These are phyloP conservation scores for Phialophora chinensis DNA, from an alignment of 2,329 filamentous ascomycete genomes.

Conservation along the genomic window DNA sequence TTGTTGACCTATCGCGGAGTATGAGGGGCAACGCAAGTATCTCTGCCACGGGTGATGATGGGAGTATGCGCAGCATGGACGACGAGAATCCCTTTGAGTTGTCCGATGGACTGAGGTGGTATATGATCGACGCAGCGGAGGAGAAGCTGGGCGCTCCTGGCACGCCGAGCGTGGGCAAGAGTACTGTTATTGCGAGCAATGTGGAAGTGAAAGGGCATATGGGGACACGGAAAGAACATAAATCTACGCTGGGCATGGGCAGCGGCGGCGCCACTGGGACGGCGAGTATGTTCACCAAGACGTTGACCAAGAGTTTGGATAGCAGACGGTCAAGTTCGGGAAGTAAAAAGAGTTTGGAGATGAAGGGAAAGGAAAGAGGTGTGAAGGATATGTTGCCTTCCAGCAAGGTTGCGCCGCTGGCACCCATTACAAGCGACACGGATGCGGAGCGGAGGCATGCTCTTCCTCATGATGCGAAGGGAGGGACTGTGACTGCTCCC, in stretches of 20 bases:
- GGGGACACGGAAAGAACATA: conserved; percentile 40
- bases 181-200: conserved; percentile 84
- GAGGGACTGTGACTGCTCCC: background rate
- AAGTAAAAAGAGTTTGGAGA: conserved; percentile 71
- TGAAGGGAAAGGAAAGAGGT: conserved; percentile 29
- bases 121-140: conserved; percentile 89
- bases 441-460: conserved; percentile 42
- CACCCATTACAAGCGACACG: conserved; percentile 40
- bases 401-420: conserved; percentile 27
- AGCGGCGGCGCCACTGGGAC: conserved; percentile 41
- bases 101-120: conserved; percentile 94
- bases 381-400: conserved; percentile 27
- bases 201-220: conserved; percentile 79
- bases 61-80: conserved; percentile 63
- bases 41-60: conserved; percentile 54
- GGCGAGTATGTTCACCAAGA: conserved; percentile 71
- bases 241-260: conserved; percentile 32
- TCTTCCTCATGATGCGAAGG: conserved; percentile 5
- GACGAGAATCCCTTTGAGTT: conserved; percentile 98
- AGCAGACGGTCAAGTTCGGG: conserved; percentile 86
- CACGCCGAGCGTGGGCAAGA: conserved; percentile 91
- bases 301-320: conserved; percentile 84
- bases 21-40: conserved; percentile 46
- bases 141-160: conserved; percentile 90
- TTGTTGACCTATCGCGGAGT: conserved; percentile 88